Percentiles rank a stretch among this genome's conserved stretches.
Evolutionary conservation across 805 yeast species (phyloP).

Genomic region (Myxozyma monticola): DNA sequence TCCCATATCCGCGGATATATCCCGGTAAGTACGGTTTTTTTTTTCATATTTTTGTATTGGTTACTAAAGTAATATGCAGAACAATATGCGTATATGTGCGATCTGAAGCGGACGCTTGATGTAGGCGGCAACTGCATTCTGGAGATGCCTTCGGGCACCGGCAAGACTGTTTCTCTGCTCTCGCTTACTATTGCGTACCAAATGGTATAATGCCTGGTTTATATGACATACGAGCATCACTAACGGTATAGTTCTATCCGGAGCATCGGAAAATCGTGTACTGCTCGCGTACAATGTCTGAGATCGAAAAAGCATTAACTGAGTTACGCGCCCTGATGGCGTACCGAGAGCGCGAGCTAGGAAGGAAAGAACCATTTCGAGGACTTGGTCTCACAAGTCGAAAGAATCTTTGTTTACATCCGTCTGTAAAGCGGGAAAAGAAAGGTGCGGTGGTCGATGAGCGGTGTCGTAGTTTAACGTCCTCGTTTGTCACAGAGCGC

Average conservation of each 20-base stretch:
- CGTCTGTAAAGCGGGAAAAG: conserved; percentile 79
- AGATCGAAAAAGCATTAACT: conserved; percentile 93
- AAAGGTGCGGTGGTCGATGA: conserved; percentile 95
- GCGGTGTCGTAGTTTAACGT: conserved; percentile 90
- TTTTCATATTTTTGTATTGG: neutral
- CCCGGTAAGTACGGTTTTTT: conserved; percentile 47
- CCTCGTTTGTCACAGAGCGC: conserved; percentile 76
- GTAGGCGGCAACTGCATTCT: conserved; percentile 94
- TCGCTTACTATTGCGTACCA: conserved; percentile 95
- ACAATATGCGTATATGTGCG: conserved; percentile 97
- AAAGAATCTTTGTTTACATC: conserved; percentile 91
- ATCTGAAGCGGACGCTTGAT: conserved; percentile 87
- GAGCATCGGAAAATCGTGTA: conserved; percentile 92
- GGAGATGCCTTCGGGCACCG: conserved; percentile 99
- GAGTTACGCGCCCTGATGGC: conserved; percentile 89
- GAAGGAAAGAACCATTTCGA: conserved; percentile 84
- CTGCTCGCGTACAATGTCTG: conserved; percentile 99
- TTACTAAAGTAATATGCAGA: conserved; percentile 44
- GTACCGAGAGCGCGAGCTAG: conserved; percentile 77
- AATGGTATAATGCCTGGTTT: conserved; percentile 44
- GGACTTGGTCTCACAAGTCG: conserved; percentile 94
- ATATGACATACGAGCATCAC: neutral
- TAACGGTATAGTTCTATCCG: conserved; percentile 59
- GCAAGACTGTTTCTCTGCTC: conserved; percentile 89
- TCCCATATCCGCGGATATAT: conserved; percentile 94